These are phyloP conservation scores for Oryza punctata DNA, from an alignment of 176 grass and related monocot genomes.

Conservation along the genomic window DNA sequence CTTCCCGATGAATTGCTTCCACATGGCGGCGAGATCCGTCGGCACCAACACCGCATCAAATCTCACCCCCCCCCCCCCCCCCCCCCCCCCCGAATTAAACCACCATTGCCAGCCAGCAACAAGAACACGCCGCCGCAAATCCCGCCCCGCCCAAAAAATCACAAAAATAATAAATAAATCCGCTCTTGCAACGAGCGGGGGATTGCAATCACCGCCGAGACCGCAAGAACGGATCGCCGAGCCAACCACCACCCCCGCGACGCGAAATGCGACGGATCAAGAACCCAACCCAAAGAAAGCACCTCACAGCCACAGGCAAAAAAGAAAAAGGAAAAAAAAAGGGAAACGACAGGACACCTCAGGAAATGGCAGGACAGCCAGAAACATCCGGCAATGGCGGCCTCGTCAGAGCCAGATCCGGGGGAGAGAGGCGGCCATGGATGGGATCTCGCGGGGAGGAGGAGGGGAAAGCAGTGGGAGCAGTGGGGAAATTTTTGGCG, in stretches of 20 bases:
- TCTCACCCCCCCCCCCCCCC: not conserved
- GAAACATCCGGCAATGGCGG: constrained; percentile 31
- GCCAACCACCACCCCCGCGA: no score
- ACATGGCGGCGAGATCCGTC: constrained; percentile 67
- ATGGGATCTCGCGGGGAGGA: constrained; percentile 49
- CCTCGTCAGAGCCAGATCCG: constrained; percentile 53
- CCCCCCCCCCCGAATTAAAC: constrained; percentile 19
- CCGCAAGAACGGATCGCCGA: not conserved
- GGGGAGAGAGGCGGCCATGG: constrained; percentile 50
- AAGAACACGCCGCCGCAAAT: constrained; percentile 27
- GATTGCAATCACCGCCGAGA: not conserved
- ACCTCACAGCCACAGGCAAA: not conserved
- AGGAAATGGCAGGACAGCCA: not conserved
- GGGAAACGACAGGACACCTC: not conserved
- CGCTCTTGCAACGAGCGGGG: not conserved
- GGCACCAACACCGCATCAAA: constrained; percentile 48
- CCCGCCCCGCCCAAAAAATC: not conserved
- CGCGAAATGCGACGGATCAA: constrained; percentile 46
- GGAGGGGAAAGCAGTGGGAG: constrained; percentile 28
- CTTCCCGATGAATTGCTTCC: constrained; percentile 94
- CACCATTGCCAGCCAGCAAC: constrained; percentile 20
- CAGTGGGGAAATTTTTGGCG: constrained; percentile 43
- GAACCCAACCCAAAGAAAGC: constrained; percentile 9
- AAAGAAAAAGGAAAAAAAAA: not conserved
- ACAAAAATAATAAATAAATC: not conserved